A percentile compares a stretch with the other conserved stretches of the same genome.
Evolutionary conservation across 2,329 filamentous ascomycete species (phyloP).

Genomic region (Bertia moriformis): DNA sequence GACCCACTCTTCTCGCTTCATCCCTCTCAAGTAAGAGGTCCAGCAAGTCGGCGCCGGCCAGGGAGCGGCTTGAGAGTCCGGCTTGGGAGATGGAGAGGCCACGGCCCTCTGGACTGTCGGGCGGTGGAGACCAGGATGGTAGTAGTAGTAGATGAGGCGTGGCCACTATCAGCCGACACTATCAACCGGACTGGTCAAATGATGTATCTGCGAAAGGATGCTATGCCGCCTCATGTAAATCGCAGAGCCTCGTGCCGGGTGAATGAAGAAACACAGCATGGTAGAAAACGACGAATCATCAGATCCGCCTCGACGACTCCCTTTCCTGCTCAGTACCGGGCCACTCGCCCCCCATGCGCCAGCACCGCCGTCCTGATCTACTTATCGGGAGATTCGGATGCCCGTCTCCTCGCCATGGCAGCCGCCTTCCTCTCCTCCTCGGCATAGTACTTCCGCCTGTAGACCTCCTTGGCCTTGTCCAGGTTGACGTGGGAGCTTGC

Average conservation of each 20-base stretch:
- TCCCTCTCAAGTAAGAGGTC: conserved; percentile 62
- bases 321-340: neutral
- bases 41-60: no score
- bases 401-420: neutral
- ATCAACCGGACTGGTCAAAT: neutral
- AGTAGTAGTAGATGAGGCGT: no score
- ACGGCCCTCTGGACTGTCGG: neutral
- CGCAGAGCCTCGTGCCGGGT: no score
- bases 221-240: no score
- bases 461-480: neutral
- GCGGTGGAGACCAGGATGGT: neutral
- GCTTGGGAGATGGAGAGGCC: neutral
- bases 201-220: neutral
- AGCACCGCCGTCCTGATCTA: no score
- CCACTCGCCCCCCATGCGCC: no score
- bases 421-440: neutral
- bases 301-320: neutral
- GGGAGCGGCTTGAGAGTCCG: neutral
- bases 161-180: no score
- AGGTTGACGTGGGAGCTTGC: neutral
- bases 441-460: neutral
- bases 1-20: conserved; percentile 73
- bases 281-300: no score
- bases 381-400: neutral
- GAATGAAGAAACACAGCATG: no score